Conservation (phyloP, 331 rosid genomes). For the Malus hybrid region DNA sequence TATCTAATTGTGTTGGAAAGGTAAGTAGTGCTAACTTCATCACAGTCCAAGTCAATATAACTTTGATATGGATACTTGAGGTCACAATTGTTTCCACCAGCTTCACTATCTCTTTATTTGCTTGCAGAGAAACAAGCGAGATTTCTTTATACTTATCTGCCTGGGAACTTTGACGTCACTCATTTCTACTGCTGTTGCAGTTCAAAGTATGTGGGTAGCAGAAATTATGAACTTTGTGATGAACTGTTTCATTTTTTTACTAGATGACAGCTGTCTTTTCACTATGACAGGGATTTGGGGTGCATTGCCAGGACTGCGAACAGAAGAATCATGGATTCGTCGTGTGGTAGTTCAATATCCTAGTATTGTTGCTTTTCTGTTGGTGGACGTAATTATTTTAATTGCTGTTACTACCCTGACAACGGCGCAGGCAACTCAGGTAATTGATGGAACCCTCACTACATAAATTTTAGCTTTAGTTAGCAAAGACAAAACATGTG, state of each 20-base stretch:
- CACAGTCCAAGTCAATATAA: background rate
- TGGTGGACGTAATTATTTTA: slow-evolving; percentile 39
- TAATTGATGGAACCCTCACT: slow-evolving; percentile 26
- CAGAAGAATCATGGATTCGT: slow-evolving; percentile 69
- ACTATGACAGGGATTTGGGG: slow-evolving; percentile 58
- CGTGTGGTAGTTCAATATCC: slow-evolving; percentile 48
- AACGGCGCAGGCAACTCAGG: slow-evolving; percentile 65
- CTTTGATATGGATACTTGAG: background rate
- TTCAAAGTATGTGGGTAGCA: slow-evolving; percentile 56
- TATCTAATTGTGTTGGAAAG: slow-evolving; percentile 98
- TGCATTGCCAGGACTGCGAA: slow-evolving; percentile 27
- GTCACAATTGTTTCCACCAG: background rate
- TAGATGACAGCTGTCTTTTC: background rate
- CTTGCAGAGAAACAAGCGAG: slow-evolving; percentile 90
- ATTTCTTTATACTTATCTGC: slow-evolving; percentile 75
- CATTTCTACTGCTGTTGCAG: slow-evolving; percentile 36
- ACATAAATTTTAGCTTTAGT: background rate
- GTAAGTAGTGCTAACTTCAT: slow-evolving; percentile 31
- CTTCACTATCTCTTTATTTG: slow-evolving; percentile 22
- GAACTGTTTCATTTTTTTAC: slow-evolving; percentile 2
- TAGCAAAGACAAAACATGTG: background rate
- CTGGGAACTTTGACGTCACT: slow-evolving; percentile 53
- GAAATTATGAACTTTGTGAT: slow-evolving; percentile 13
- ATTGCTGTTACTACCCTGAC: slow-evolving; percentile 53
- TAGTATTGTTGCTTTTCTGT: slow-evolving; percentile 51